Evolutionary conservation across 495 filamentous ascomycete species (phyloP), one percentile per base, ranked within the genome.

Genomic region (Aspergillus avenaceus): DNA sequence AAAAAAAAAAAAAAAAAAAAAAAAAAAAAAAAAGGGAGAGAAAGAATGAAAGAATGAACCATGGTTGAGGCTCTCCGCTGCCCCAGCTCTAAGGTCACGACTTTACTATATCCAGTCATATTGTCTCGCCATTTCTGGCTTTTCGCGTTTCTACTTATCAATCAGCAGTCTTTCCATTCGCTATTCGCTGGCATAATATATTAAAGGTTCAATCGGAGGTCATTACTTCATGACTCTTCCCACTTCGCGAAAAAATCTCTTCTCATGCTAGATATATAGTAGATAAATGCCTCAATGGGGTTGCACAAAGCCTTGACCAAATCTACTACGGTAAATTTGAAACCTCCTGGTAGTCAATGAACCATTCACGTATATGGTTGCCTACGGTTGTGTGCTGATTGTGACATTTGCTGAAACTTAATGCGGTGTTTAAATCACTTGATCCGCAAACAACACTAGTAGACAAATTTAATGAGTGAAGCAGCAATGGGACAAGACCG

Each of bases 31-130:
- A 19, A 31, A 21, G 41, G 18, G 6, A 34, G 28, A 25, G 27
- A 44, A 37, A 50, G n/a, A 44, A 25, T 9, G 36, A 31, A 38
- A 29, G 9, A 4, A 26, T 25, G 46, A 55, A 51, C 53, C 53
- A 55, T 50, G 53, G 53, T 47, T 55, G 53, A 50, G 48, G 43
- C 53, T 50, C 53, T 55, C 53, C 53, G 53, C 43, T 34, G 43
- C 38, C 47, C 43, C 53, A 36, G 28, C 36, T 8, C 18, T 8
- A 22, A 41, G 26, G 31, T 28, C 21, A 34, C 23, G 37, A 29
- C 47, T 43, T 37, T 51, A 46, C 53, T 47, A 37, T 36, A 55
- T 43, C 14, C 29, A 37, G 53, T 51, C 36, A 50, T 47, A 51
- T 55, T 55, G 47, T 51, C 48, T 55, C 47, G 53, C 41, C 14